Conservation (phyloP, 768 basidiomycete genomes). For the Boletus coccyginus region DNA sequence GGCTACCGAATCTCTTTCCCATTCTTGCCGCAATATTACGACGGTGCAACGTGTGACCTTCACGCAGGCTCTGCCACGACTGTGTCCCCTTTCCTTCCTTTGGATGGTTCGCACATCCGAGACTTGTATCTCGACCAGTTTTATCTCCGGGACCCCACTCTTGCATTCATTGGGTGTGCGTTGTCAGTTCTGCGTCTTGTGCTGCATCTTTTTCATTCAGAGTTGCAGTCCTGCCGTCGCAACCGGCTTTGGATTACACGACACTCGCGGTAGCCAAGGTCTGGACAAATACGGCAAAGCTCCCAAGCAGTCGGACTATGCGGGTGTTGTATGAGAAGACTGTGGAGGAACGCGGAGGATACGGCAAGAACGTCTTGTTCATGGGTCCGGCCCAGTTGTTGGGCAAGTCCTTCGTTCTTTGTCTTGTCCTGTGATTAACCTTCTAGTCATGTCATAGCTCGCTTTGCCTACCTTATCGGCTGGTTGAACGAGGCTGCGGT, state of each 20-base stretch:
- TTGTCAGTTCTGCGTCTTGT: neutral
- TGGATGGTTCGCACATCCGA: constrained; percentile 6
- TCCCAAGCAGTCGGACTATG: constrained; percentile 3
- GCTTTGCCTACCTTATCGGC: neutral
- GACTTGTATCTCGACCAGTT: constrained; percentile 14
- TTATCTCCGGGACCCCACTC: constrained; percentile 11
- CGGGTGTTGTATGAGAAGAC: neutral
- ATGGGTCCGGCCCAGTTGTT: neutral
- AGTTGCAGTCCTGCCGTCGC: neutral
- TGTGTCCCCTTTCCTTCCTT: constrained; percentile 8
- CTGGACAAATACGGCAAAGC: constrained; percentile 14
- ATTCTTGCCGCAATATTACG: constrained; percentile 18
- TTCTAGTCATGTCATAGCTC: neutral
- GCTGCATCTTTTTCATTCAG: neutral
- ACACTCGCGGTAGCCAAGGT: constrained; percentile 13
- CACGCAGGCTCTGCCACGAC: neutral
- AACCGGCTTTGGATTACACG: neutral
- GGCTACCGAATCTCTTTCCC: constrained; percentile 13
- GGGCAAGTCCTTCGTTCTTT: neutral
- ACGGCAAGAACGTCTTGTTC: constrained; percentile 3
- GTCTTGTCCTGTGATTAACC: neutral
- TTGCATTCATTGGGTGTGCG: constrained; percentile 9
- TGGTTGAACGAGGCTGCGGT: constrained; percentile 14
- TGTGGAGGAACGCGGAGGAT: constrained; percentile 12
- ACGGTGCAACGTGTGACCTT: neutral